Evolutionary conservation across 192 early-diverging fungal genomes (phyloP).

Genomic region (Rhizoclosmatium globosum): DNA sequence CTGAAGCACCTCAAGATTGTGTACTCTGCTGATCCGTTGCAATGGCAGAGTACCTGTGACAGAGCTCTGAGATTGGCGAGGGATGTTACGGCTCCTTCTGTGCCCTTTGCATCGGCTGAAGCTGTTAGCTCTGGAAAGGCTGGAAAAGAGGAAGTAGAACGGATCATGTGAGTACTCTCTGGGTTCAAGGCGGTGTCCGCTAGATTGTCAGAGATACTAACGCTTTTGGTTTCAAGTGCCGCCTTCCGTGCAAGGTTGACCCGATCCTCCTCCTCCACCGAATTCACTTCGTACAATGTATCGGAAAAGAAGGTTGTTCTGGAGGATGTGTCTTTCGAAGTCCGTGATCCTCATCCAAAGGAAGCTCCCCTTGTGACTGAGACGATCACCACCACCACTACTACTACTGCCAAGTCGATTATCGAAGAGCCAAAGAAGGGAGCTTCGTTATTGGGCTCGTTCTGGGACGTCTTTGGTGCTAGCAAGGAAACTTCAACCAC

Average conservation of each 20-base stretch:
- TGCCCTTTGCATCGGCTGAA: background rate
- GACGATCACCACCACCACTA: too few species aligned
- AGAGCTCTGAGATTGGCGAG: slow-evolving; percentile 3
- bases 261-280: too few species aligned
- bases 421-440: too few species aligned
- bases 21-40: background rate
- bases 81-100: background rate
- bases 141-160: too few species aligned
- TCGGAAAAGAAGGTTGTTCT: too few species aligned
- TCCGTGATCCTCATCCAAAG: background rate
- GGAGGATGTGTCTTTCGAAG: too few species aligned
- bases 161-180: too few species aligned
- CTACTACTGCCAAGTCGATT: too few species aligned
- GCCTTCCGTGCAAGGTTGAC: background rate
- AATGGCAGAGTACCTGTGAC: slow-evolving; percentile 12
- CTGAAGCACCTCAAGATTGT: slow-evolving; percentile 12
- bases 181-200: too few species aligned
- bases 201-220: background rate
- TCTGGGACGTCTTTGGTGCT: slow-evolving; percentile 11
- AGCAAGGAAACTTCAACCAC: background rate
- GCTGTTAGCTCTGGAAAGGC: background rate
- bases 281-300: too few species aligned
- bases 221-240: background rate
- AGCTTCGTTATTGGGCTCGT: background rate
- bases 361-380: too few species aligned